phyloP scores from a whole-genome alignment of 139 green algal genomes.

The Volvox africanus region DNA sequence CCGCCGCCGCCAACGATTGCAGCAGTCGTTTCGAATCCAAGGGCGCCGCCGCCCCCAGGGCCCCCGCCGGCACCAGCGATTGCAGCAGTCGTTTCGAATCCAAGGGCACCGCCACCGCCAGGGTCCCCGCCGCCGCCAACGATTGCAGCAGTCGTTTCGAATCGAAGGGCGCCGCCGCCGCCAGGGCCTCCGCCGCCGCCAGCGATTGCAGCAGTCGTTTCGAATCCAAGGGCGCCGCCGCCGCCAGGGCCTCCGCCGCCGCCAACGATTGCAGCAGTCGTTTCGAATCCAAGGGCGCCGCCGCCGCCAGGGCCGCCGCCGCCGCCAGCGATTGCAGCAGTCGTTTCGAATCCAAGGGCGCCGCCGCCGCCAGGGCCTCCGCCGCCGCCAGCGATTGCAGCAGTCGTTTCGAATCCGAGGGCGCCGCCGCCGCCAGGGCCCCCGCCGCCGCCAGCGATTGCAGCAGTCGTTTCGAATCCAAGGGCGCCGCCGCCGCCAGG shows the following conservation, averaged over 20 bases:
- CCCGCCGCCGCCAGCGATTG: too few relatives aligned
- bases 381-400: too few relatives aligned
- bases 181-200: neutral
- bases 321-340: neutral
- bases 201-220: neutral
- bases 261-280: neutral
- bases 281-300: neutral
- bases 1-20: neutral
- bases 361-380: too few relatives aligned
- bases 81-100: neutral
- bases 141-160: neutral
- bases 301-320: neutral
- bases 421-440: too few relatives aligned
- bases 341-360: too few relatives aligned
- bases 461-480: too few relatives aligned
- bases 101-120: neutral
- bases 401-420: too few relatives aligned
- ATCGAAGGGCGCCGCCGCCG: neutral
- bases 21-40: neutral
- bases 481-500: too few relatives aligned
- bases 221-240: neutral
- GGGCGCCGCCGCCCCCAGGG: neutral
- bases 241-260: constrained; percentile 2
- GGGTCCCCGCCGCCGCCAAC: neutral
- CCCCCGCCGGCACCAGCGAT: neutral